A percentile compares a stretch with the other conserved stretches of the same genome.
Evolutionary conservation across 768 basidiomycete species (phyloP).

Genomic region (Lactifluus pinguis): DNA sequence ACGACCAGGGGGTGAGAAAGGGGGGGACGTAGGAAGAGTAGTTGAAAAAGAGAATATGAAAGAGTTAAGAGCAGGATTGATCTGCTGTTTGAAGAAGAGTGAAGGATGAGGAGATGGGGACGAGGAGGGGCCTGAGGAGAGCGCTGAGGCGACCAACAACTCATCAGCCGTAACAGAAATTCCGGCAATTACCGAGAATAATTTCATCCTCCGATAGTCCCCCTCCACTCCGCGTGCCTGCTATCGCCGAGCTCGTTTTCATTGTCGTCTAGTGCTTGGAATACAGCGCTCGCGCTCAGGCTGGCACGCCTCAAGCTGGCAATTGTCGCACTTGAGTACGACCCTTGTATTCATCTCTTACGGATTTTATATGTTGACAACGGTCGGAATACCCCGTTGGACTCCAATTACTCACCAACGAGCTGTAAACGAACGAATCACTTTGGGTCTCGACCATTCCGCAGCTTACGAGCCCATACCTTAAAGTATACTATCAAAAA

Average conservation of each 20-base stretch:
- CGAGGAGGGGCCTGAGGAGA: constrained; percentile 8
- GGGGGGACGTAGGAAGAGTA: neutral
- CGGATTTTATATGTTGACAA: neutral
- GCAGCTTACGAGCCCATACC: neutral
- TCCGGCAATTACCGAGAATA: neutral
- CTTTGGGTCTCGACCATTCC: neutral
- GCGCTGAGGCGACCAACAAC: constrained; percentile 15
- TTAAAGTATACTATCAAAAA: neutral
- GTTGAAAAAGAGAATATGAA: neutral
- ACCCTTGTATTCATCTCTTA: neutral
- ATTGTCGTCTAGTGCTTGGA: neutral
- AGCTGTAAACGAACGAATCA: neutral
- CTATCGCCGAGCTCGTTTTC: neutral
- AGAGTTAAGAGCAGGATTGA: neutral
- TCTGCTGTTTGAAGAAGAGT: neutral
- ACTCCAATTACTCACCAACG: neutral
- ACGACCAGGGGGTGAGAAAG: neutral
- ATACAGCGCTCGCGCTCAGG: neutral
- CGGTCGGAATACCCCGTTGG: neutral
- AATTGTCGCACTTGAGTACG: neutral
- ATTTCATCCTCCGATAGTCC: constrained; percentile 8
- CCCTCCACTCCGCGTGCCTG: neutral
- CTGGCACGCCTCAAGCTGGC: neutral
- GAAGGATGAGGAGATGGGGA: constrained; percentile 9
- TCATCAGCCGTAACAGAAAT: neutral